Evolutionary conservation across 768 basidiomycete species (phyloP), one percentile per base, ranked within the genome.

Genomic region (Agaricus subrufescens): DNA sequence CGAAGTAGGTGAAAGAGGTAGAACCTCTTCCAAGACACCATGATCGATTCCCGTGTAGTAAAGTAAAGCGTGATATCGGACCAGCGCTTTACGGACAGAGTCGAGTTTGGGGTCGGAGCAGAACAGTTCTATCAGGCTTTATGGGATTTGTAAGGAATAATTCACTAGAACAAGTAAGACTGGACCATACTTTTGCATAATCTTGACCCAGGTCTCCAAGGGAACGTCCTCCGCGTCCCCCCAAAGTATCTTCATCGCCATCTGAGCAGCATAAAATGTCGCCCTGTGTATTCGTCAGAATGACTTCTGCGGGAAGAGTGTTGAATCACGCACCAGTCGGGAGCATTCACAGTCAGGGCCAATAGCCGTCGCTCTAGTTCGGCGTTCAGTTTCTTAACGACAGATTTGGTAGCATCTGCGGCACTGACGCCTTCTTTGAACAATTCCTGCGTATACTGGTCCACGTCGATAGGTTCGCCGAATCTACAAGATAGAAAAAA

Each of bases 281-380:
- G 87, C 84, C 85, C 85, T 85, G 40, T 26, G 59, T 14, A 23
- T 23, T 46, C 54, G 34, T 64, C 46, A 50, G 40, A 57, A 50
- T 31, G 23, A 23, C 46, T 10, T 42, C 6, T 12, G 2, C 7
- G 31, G 29, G 44, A 25, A 34, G 48, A 15, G 29, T 8, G 42
- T 43, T 31, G 3, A 23, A 50, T 8, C 11, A 69, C 76, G 47
- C 73, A 85, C 86, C 87, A 87, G 62, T 89, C 84, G 3, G 76
- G 77, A 0, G 85, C 83, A 61, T 89, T 87, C 40, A 87, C 76
- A 0, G 84, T 85, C 67, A 84, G 69, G 46, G 72, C 71, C 42
- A 71, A 61, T 57, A 90, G 58, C 60, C 74, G 73, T 7, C 69
- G 61, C 63, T 83, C 76, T 8, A 87, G 74, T 37, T 70, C 70